Conservation (phyloP, 1,284 basidiomycete genomes). For the Caloboletus inedulis region DNA sequence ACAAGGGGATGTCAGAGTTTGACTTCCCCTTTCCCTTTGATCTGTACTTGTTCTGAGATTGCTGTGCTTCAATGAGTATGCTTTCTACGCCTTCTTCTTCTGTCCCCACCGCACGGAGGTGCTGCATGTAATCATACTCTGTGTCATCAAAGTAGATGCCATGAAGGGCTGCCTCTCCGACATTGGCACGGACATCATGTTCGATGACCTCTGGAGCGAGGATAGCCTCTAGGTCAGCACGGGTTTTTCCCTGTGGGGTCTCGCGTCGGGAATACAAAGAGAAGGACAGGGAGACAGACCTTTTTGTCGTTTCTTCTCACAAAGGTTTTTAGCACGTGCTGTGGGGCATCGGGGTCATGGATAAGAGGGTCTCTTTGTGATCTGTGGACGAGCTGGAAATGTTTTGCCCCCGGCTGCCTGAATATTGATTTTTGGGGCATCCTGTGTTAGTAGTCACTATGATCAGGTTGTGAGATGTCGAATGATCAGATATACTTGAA, state of each 20-base stretch:
- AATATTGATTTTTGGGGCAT: conserved; percentile 84
- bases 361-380: conserved; percentile 95
- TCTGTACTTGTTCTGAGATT: conserved; percentile 36
- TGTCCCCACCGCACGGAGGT: conserved; percentile 75
- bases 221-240: conserved; percentile 66
- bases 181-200: conserved; percentile 46
- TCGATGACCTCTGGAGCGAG: conserved; percentile 61
- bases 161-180: conserved; percentile 88
- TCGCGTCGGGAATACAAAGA: conserved; percentile 5
- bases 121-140: conserved; percentile 99
- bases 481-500: neutral
- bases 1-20: conserved; percentile 32
- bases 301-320: conserved; percentile 71
- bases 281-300: conserved; percentile 36
- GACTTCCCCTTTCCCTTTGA: conserved; percentile 35
- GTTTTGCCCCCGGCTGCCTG: conserved; percentile 82
- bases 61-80: conserved; percentile 71
- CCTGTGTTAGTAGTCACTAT: too few relatives aligned
- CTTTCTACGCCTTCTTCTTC: conserved; percentile 76
- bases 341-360: conserved; percentile 87
- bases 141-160: conserved; percentile 97
- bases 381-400: conserved; percentile 96
- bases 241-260: conserved; percentile 64
- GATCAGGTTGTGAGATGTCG: too few relatives aligned
- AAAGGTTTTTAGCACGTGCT: conserved; percentile 85